Conservation (phyloP, 2,329 filamentous ascomycete genomes). For the Lachnellula suecica region DNA sequence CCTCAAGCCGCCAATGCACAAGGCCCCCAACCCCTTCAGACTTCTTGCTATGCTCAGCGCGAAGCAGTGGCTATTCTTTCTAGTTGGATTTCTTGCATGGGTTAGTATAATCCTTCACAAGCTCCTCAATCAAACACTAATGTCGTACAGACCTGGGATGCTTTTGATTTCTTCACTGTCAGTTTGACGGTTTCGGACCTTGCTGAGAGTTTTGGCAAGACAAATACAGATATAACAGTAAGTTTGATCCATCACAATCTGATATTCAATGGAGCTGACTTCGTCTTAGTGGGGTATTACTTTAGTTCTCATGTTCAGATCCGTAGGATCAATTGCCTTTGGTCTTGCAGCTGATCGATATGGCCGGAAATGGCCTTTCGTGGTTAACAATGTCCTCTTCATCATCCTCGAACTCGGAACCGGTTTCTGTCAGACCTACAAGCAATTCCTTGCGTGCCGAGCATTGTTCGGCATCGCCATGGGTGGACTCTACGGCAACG, state of each 20-base stretch:
- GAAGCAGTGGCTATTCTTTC: conserved; percentile 73
- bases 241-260: too few relatives aligned
- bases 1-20: conserved; percentile 59
- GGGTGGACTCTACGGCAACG: conserved; percentile 79
- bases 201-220: conserved; percentile 54
- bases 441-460: conserved; percentile 67
- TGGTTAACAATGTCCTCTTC: conserved; percentile 72
- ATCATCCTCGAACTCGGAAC: conserved; percentile 71
- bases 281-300: conserved; percentile 79
- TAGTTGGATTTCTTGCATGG: conserved; percentile 75
- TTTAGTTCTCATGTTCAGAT: conserved; percentile 71
- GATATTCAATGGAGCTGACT: too few relatives aligned
- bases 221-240: conserved; percentile 68
- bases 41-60: conserved; percentile 63
- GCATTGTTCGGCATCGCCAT: conserved; percentile 78
- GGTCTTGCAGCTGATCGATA: conserved; percentile 77
- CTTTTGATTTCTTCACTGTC: conserved; percentile 81
- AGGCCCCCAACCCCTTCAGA: conserved; percentile 68
- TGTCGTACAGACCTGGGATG: conserved; percentile 59
- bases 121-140: background rate
- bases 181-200: conserved; percentile 77
- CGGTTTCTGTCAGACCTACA: conserved; percentile 71
- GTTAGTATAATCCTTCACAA: conserved; percentile 9
- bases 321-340: conserved; percentile 73
- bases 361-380: conserved; percentile 79